Evolutionary conservation across 306 rosid genomes (phyloP).

Genomic region (Cicer yamashitae): DNA sequence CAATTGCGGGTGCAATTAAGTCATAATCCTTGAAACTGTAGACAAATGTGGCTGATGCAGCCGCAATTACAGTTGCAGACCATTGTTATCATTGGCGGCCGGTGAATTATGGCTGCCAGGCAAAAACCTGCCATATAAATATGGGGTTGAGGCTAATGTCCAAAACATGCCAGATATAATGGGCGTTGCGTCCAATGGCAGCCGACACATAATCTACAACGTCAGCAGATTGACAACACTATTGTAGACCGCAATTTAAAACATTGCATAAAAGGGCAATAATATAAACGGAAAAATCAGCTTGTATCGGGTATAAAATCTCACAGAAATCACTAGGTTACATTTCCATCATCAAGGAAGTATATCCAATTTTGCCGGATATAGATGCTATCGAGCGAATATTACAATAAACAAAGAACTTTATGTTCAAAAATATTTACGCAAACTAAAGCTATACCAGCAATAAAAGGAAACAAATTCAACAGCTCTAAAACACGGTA

Average conservation of each 20-base stretch:
- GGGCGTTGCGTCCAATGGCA: background rate
- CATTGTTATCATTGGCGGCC: too few species aligned
- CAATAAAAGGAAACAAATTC: conserved; percentile 46
- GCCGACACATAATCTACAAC: background rate
- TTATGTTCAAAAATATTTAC: conserved; percentile 28
- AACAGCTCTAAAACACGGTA: conserved; percentile 48
- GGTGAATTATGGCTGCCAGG: background rate
- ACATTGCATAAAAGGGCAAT: conserved; percentile 11
- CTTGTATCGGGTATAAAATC: conserved; percentile 16
- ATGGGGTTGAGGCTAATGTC: background rate
- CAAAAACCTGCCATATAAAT: background rate
- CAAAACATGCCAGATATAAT: background rate
- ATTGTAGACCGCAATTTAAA: background rate
- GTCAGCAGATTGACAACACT: background rate
- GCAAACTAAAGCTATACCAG: conserved; percentile 36
- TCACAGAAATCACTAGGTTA: conserved; percentile 20
- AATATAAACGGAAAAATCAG: conserved; percentile 11
- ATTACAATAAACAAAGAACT: conserved; percentile 33
- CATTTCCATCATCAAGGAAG: conserved; percentile 32
- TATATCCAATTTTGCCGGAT: background rate
- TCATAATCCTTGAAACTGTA: background rate
- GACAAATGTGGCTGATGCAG: background rate
- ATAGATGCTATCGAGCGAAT: conserved; percentile 16
- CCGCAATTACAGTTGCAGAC: background rate
- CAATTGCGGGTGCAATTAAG: background rate